These are phyloP conservation scores for Aspergillus aculeatinus DNA, from an alignment of 2,329 filamentous ascomycete genomes.

Conservation along the genomic window DNA sequence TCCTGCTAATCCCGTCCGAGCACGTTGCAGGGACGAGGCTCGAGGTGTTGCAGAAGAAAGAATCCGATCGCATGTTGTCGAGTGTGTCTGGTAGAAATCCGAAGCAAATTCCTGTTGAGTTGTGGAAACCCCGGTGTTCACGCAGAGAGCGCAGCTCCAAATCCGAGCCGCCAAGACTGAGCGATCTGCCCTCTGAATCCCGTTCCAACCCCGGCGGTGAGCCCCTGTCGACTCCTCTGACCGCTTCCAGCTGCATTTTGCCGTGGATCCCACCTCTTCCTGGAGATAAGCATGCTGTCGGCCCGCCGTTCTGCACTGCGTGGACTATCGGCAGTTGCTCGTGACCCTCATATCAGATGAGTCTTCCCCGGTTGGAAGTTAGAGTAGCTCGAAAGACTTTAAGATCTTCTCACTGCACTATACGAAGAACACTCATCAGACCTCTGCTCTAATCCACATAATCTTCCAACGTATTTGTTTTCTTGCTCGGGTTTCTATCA, in stretches of 20 bases:
- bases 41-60: not conserved
- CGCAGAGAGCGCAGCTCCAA: not conserved
- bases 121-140: not conserved
- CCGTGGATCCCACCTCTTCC: not conserved
- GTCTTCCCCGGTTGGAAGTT: no score
- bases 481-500: no score
- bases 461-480: no score
- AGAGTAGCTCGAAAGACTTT: no score
- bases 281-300: no score
- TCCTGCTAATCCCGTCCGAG: not conserved
- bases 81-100: not conserved
- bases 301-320: no score
- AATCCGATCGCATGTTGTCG: not conserved
- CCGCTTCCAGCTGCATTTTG: not conserved
- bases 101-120: not conserved
- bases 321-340: no score
- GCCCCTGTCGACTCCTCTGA: not conserved
- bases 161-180: not conserved
- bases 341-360: no score
- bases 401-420: no score
- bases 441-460: no score
- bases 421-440: no score
- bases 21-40: not conserved
- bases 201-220: slow-evolving; percentile 3
- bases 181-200: not conserved